Percentiles rank a stretch among this genome's conserved stretches.
These are phyloP conservation scores for Gnetum montanum DNA, from an alignment of 75 land plant species.

Conservation along the genomic window DNA sequence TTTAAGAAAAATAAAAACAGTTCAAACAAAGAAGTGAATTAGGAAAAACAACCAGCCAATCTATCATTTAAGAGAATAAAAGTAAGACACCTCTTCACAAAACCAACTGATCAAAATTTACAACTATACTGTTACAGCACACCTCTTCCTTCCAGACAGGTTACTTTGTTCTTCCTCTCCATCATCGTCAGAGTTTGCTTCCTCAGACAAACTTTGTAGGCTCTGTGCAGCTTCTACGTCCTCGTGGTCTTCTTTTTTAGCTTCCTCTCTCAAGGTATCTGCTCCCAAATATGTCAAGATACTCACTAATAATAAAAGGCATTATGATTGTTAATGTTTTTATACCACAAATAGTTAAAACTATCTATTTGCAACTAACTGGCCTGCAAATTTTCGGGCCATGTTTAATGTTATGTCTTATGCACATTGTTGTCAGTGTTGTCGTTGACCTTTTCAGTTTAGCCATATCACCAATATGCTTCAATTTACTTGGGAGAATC, in stretches of 20 bases:
- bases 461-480: too few relatives aligned
- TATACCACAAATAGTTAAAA: not conserved
- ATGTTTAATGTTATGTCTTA: not conserved
- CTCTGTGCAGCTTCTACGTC: not conserved
- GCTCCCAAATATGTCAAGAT: not conserved
- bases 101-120: not conserved
- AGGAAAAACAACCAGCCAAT: not conserved
- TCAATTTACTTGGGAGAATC: too few relatives aligned
- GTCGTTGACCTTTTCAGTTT: too few relatives aligned
- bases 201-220: conserved; percentile 2
- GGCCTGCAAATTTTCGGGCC: not conserved
- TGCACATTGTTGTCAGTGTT: not conserved
- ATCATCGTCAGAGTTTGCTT: conserved; percentile 4
- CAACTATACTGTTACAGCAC: not conserved
- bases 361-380: not conserved
- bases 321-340: not conserved
- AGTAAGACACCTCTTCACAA: not conserved
- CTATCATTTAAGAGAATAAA: not conserved
- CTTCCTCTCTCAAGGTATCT: not conserved
- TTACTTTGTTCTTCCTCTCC: conserved; percentile 2
- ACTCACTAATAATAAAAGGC: not conserved
- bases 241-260: not conserved
- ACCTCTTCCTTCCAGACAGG: conserved; percentile 8
- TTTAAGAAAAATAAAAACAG: not conserved
- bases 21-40: not conserved